Evolutionary conservation across 2,329 filamentous ascomycete species (phyloP).

Genomic region (Penicillium sp.): DNA sequence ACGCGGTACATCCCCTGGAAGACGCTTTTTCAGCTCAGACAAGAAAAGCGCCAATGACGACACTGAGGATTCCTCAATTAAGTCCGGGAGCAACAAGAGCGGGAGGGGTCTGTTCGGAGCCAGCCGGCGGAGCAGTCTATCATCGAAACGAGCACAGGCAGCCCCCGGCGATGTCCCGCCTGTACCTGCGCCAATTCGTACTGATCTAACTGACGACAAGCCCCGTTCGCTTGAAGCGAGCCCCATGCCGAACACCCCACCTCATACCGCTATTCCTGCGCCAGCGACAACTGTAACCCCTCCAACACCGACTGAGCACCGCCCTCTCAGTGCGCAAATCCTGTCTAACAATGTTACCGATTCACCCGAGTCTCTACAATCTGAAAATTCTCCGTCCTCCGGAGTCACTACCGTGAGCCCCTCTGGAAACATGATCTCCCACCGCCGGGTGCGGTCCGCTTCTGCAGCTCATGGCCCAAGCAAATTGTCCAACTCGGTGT

Average conservation of each 20-base stretch:
- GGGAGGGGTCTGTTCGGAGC: conserved; percentile 40
- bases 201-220: conserved; percentile 31
- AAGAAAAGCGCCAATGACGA: conserved; percentile 55
- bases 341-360: conserved; percentile 35
- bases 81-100: conserved; percentile 45
- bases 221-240: conserved; percentile 25
- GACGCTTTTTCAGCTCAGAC: conserved; percentile 65
- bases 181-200: conserved; percentile 34
- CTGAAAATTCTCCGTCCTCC: conserved; percentile 29
- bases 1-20: conserved; percentile 67
- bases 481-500: conserved; percentile 77
- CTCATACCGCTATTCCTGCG: conserved; percentile 32
- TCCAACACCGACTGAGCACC: conserved; percentile 59
- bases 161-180: conserved; percentile 34
- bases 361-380: conserved; percentile 41
- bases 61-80: conserved; percentile 47
- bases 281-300: conserved; percentile 63
- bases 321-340: conserved; percentile 36
- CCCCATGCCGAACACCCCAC: conserved; percentile 34
- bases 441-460: conserved; percentile 62
- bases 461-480: conserved; percentile 65
- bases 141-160: conserved; percentile 32
- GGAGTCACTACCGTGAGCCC: conserved; percentile 59
- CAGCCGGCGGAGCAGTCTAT: conserved; percentile 38
- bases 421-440: conserved; percentile 71